Evolutionary conservation across 2,329 filamentous ascomycete genomes (phyloP).

Genomic region (Venturia aucupariae): DNA sequence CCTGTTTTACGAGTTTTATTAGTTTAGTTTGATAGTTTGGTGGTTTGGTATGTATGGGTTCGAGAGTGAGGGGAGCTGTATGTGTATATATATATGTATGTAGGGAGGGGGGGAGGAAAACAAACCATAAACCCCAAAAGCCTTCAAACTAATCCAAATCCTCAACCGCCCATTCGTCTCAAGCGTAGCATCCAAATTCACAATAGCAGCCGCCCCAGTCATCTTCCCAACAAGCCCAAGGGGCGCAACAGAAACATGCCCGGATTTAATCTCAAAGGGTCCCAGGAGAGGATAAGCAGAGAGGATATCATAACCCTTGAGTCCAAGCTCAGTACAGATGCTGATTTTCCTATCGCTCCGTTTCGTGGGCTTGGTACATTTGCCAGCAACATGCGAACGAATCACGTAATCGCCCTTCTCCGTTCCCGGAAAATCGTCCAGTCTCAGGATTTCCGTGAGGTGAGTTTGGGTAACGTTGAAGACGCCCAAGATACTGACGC

Average conservation of each 20-base stretch:
- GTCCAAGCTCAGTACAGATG: slow-evolving; percentile 53
- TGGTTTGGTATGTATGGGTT: no score
- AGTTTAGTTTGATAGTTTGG: no score
- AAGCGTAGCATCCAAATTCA: slow-evolving; percentile 50
- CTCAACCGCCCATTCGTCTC: slow-evolving; percentile 52
- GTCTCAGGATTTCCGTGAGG: slow-evolving; percentile 58
- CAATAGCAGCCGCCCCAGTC: slow-evolving; percentile 73
- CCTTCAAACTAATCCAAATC: slow-evolving; percentile 65
- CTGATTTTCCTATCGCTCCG: slow-evolving; percentile 39
- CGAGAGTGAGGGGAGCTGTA: no score
- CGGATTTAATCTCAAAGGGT: slow-evolving; percentile 23
- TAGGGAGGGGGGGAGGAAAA: no score
- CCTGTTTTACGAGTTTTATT: slow-evolving; percentile 47
- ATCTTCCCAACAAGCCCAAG: slow-evolving; percentile 80
- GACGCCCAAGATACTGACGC: slow-evolving; percentile 68
- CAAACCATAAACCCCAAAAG: slow-evolving; percentile 63
- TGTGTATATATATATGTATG: no score
- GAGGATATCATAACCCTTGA: slow-evolving; percentile 70
- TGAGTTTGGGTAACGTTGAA: slow-evolving; percentile 67
- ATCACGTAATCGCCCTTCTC: slow-evolving; percentile 57
- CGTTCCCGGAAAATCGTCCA: slow-evolving; percentile 66
- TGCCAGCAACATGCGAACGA: slow-evolving; percentile 59
- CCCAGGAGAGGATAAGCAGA: slow-evolving; percentile 52
- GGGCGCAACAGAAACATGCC: slow-evolving; percentile 50
- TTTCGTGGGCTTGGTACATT: slow-evolving; percentile 46